These are phyloP conservation scores for Punica granatum DNA, from an alignment of 345 rosid genomes.

Conservation along the genomic window DNA sequence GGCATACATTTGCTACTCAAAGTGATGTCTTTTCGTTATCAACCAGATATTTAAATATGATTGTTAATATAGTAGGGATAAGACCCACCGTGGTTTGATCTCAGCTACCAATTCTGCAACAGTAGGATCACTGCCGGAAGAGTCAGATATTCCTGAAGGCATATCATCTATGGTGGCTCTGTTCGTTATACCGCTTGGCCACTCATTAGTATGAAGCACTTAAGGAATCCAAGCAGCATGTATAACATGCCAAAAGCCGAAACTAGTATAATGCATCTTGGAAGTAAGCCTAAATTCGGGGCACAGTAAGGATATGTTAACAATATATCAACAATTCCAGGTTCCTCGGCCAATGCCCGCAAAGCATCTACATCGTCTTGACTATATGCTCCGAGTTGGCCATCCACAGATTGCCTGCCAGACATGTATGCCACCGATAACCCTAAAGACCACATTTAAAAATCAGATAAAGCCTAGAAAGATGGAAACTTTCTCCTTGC, in stretches of 20 bases:
- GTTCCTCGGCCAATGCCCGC: slow-evolving; percentile 89
- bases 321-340: slow-evolving; percentile 72
- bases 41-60: neutral
- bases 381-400: slow-evolving; percentile 63
- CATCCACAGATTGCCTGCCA: slow-evolving; percentile 52
- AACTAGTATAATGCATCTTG: too few species aligned
- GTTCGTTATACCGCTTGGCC: slow-evolving; percentile 76
- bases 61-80: neutral
- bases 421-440: slow-evolving; percentile 73
- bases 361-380: slow-evolving; percentile 82
- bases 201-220: slow-evolving; percentile 63
- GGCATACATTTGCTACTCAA: neutral
- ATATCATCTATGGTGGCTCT: slow-evolving; percentile 45
- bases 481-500: neutral
- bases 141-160: slow-evolving; percentile 47
- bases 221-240: slow-evolving; percentile 35
- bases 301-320: slow-evolving; percentile 70
- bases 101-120: slow-evolving; percentile 72
- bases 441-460: slow-evolving; percentile 38
- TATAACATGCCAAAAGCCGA: neutral
- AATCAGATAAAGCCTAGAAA: slow-evolving; percentile 18
- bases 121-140: slow-evolving; percentile 40
- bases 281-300: too few species aligned
- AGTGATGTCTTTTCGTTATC: neutral
- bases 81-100: slow-evolving; percentile 77